phyloP scores from a whole-genome alignment of 1,284 basidiomycete species.

The Ceratobasidium sp. region DNA sequence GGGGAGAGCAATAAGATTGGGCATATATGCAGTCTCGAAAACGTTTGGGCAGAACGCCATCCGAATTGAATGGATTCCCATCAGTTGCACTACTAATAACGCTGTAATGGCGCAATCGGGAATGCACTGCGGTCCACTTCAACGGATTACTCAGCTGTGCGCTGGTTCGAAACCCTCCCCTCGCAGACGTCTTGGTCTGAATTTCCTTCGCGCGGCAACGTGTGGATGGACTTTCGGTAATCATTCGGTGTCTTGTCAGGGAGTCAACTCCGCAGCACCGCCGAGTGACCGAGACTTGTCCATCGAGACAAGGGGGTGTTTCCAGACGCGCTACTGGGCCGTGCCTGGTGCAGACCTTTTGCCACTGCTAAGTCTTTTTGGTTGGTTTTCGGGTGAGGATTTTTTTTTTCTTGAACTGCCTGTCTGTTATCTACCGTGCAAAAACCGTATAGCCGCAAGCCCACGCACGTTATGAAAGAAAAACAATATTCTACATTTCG shows the following conservation, averaged over 20 bases:
- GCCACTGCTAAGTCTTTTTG: neutral
- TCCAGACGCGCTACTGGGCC: constrained; percentile 44
- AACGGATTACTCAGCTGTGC: constrained; percentile 43
- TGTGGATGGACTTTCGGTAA: constrained; percentile 40
- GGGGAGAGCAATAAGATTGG: neutral
- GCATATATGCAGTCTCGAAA: neutral
- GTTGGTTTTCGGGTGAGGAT: neutral
- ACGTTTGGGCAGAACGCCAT: neutral
- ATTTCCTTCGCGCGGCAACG: constrained; percentile 41
- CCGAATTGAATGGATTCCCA: neutral
- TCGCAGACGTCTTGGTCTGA: constrained; percentile 44
- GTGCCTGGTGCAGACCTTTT: constrained; percentile 43
- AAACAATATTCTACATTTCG: neutral
- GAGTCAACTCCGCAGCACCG: constrained; percentile 43
- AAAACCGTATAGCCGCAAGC: neutral
- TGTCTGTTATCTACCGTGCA: neutral
- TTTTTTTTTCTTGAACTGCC: too few relatives aligned
- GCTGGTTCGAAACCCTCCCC: constrained; percentile 44
- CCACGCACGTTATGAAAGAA: neutral
- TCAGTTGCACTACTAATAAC: neutral
- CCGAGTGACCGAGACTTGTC: constrained; percentile 41
- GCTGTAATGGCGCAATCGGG: constrained; percentile 43
- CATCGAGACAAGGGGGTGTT: constrained; percentile 44
- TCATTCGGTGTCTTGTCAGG: constrained; percentile 38
- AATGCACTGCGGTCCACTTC: constrained; percentile 41